Evolutionary conservation across 805 yeast genomes (phyloP), one percentile per base, ranked within the genome.

Genomic region (Kodamaea leandrae): DNA sequence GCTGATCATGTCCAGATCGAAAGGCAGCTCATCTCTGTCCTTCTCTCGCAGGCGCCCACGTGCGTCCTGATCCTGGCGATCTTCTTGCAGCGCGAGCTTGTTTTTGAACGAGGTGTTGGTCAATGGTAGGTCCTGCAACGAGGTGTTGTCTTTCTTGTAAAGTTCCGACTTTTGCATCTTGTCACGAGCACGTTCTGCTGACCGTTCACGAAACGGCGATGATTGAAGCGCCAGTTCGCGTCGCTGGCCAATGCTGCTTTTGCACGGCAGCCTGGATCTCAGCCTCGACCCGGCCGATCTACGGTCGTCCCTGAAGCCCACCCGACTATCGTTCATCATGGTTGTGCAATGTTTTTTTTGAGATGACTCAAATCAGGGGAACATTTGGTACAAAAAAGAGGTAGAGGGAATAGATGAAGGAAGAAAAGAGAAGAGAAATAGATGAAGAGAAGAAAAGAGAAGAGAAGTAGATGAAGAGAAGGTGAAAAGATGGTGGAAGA

Each of bases 1-100:
- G 40, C 66, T 57, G 47, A 65, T 58, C 70, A 76, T 61, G 21
- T 60, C 59, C 25, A 55, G 53, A 15, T 49, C 48, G 58, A n/a
- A 58, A 17, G 41, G 35, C 21, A 29, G 23, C 29, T 37, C 37
- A 14, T 26, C 28, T 19, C 32, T 21, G n/a, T 47, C 53, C 40
- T 64, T 53, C 36, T 40, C 54, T 47, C 50, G 53, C 28, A 53
- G 40, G 44, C 59, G 52, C 25, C 62, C 61, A 41, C 64, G 37
- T 33, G 45, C 44, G 23, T 52, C 54, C 41, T 51, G 55, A 30
- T 53, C 57, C 4, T 37, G 27, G 36, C 40, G 44, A 28, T 32
- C 35, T 32, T 52, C 51, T 7, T 53, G 52, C 15, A 38, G 36
- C 16, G 40, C 42, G 27, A 34, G 34, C 39, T 33, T 42, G 36